phyloP scores from a whole-genome alignment of 257 asterid species.

The Leonotis leonurus region DNA sequence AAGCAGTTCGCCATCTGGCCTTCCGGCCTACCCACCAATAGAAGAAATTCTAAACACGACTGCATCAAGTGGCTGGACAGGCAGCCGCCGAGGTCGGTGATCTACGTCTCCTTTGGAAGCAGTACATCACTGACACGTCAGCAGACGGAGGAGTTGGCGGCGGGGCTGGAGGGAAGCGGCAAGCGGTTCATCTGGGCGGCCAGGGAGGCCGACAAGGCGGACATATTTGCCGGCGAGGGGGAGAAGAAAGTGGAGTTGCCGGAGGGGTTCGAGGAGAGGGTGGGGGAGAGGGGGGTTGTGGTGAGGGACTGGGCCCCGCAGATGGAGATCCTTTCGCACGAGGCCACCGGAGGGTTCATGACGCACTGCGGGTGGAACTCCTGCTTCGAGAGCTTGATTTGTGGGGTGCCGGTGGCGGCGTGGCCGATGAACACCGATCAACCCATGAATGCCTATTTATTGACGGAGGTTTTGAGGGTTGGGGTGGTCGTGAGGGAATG shows the following conservation, averaged over 20 bases:
- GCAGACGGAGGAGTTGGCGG: no score
- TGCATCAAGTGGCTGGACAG: conserved; percentile 42
- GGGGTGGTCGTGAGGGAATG: conserved; percentile 37
- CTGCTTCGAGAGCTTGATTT: conserved; percentile 31
- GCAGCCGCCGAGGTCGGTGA: conserved; percentile 28
- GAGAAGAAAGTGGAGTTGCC: conserved; percentile 16
- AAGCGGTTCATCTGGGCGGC: no score
- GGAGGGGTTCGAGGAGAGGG: conserved; percentile 26
- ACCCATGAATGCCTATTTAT: conserved; percentile 37
- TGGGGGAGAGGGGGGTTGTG: conserved; percentile 21
- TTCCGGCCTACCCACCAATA: no score
- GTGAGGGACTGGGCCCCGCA: conserved; percentile 49
- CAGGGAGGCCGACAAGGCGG: conserved; percentile 29
- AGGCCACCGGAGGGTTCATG: conserved; percentile 27
- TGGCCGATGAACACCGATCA: conserved; percentile 66
- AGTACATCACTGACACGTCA: no score
- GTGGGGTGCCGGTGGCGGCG: conserved; percentile 40
- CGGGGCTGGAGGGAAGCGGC: no score
- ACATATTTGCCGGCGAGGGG: not conserved
- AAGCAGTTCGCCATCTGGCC: conserved; percentile 41
- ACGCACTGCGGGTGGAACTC: conserved; percentile 45
- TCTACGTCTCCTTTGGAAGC: no score
- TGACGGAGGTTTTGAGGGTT: conserved; percentile 21
- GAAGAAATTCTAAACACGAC: not conserved
- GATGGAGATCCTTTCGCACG: conserved; percentile 29